A percentile compares a stretch with the other conserved stretches of the same genome.
These are phyloP conservation scores for Pleurostoma richardsiae DNA, from an alignment of 2,329 filamentous ascomycete species.

Conservation along the genomic window DNA sequence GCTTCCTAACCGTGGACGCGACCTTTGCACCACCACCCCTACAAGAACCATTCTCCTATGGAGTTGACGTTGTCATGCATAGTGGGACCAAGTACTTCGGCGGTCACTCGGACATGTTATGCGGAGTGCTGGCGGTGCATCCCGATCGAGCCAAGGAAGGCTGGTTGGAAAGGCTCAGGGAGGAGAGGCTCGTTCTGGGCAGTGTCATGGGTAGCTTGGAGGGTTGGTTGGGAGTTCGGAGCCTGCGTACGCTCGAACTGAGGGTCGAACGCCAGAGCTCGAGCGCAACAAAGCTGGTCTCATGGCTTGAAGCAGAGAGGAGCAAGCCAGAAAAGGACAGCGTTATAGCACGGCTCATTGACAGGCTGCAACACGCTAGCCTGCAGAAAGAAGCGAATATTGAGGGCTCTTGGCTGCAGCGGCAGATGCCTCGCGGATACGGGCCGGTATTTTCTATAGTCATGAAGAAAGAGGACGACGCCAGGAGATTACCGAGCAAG, in stretches of 20 bases:
- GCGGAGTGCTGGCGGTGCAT: constrained; percentile 70
- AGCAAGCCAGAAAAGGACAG: constrained; percentile 20
- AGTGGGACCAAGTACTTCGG: constrained; percentile 94
- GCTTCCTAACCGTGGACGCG: constrained; percentile 76
- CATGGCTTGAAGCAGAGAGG: constrained; percentile 60
- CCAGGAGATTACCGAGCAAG: constrained; percentile 69
- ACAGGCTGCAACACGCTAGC: constrained; percentile 68
- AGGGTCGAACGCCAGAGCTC: constrained; percentile 72
- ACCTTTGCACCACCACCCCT: constrained; percentile 91
- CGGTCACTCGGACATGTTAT: constrained; percentile 90
- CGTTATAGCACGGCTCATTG: constrained; percentile 49
- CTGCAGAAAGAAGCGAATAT: constrained; percentile 62
- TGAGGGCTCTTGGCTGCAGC: constrained; percentile 64
- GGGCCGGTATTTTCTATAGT: constrained; percentile 82
- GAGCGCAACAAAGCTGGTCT: constrained; percentile 64
- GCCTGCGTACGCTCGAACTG: constrained; percentile 79
- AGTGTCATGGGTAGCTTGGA: constrained; percentile 85
- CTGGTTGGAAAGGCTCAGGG: constrained; percentile 56
- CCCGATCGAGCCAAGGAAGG: constrained; percentile 32
- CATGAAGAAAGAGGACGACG: constrained; percentile 54
- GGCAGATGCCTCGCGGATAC: constrained; percentile 89
- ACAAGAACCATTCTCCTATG: constrained; percentile 76
- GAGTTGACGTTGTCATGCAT: constrained; percentile 87
- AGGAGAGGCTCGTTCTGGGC: constrained; percentile 73
- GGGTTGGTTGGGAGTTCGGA: constrained; percentile 85